phyloP scores from a whole-genome alignment of 768 basidiomycete genomes.

The Xerocomus brunneocitrinus region DNA sequence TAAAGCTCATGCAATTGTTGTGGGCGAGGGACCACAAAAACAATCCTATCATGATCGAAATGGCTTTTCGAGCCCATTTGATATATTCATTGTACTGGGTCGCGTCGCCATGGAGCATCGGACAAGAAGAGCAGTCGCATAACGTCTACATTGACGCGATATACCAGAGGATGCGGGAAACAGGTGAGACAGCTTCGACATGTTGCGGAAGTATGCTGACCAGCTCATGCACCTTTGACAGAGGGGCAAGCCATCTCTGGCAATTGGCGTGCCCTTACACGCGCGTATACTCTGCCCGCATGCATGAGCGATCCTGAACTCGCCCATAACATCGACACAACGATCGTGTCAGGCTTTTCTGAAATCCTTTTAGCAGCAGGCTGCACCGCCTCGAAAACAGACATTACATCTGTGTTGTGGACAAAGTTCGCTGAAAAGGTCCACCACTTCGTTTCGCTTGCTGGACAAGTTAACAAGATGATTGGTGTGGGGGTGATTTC shows the following conservation, averaged over 20 bases:
- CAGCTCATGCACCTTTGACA: conserved; percentile 9
- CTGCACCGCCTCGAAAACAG: conserved; percentile 11
- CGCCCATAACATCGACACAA: conserved; percentile 1
- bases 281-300: conserved; percentile 10
- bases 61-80: conserved; percentile 29
- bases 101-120: conserved; percentile 19
- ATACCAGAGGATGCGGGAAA: conserved; percentile 31
- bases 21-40: conserved; percentile 20
- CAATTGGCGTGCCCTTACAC: conserved; percentile 40
- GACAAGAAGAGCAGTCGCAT: conserved; percentile 15
- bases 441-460: conserved; percentile 38
- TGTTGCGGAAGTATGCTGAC: not conserved
- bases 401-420: conserved; percentile 37
- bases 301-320: conserved; percentile 17
- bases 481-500: conserved; percentile 21
- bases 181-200: conserved; percentile 25
- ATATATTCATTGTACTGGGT: conserved; percentile 18
- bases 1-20: conserved; percentile 16
- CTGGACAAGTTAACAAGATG: conserved; percentile 40
- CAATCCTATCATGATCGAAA: conserved; percentile 29
- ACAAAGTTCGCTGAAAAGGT: conserved; percentile 39
- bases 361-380: conserved; percentile 28
- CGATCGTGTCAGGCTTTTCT: conserved; percentile 17
- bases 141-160: conserved; percentile 20
- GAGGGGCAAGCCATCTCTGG: conserved; percentile 41